Conservation (phyloP, 257 asterid species). For the Schizonepeta tenuifolia region DNA sequence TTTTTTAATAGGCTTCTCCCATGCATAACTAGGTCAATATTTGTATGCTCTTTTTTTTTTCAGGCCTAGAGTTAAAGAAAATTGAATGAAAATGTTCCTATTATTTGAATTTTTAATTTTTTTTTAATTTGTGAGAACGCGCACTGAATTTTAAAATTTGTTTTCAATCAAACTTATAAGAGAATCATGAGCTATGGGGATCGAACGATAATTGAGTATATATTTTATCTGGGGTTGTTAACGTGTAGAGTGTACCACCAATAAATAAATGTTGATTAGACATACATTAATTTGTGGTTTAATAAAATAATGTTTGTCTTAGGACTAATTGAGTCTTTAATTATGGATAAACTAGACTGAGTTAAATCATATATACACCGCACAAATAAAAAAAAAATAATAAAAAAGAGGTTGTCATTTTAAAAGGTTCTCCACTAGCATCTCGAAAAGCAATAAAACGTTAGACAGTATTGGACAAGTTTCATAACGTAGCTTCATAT, state of each 20-base stretch:
- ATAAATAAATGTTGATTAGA: not conserved
- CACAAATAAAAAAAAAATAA: not conserved
- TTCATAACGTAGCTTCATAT: not conserved
- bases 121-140: no score
- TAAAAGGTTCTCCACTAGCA: slow-evolving; percentile 33
- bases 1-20: no score
- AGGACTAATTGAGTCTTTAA: not conserved
- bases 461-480: slow-evolving; percentile 3
- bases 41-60: no score
- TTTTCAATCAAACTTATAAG: no score
- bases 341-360: not conserved
- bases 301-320: not conserved
- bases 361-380: no score
- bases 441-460: not conserved
- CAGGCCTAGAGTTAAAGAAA: no score
- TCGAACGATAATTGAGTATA: no score
- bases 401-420: not conserved
- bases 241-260: not conserved
- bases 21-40: no score
- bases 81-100: no score
- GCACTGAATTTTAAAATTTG: no score
- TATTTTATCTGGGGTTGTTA: not conserved
- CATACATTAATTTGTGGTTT: not conserved
- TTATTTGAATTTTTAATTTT: no score
- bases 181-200: no score